phyloP scores from a whole-genome alignment of 2,329 filamentous ascomycete species.

The Elsinoe arachidis region DNA sequence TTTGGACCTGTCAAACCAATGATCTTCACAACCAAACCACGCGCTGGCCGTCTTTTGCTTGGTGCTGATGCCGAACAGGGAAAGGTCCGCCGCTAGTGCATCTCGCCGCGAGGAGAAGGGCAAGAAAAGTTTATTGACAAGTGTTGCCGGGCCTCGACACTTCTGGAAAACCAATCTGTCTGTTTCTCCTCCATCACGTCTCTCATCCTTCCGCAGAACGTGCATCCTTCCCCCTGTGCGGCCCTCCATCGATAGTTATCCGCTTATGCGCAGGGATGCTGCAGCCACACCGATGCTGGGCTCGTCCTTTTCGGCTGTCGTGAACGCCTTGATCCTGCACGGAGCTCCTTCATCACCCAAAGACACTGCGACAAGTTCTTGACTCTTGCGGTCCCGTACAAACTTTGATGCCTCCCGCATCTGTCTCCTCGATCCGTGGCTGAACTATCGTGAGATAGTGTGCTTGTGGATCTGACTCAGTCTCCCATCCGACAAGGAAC shows the following conservation, averaged over 20 bases:
- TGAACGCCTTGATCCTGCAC: neutral
- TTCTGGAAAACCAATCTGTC: conserved; percentile 1
- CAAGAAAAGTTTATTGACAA: neutral
- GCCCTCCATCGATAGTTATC: neutral
- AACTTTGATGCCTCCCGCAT: conserved; percentile 7
- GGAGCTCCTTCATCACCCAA: neutral
- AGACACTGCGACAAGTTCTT: neutral
- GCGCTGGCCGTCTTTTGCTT: neutral
- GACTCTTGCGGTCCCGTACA: neutral
- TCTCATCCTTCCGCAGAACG: neutral
- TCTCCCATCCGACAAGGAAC: neutral
- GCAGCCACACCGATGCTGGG: conserved; percentile 1
- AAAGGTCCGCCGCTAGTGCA: conserved; percentile 9
- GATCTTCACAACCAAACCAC: neutral
- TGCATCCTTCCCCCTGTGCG: neutral
- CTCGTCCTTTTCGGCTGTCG: neutral
- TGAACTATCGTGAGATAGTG: conserved; percentile 10
- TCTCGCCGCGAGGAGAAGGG: neutral
- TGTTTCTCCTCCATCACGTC: conserved; percentile 4
- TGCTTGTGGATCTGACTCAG: conserved; percentile 9
- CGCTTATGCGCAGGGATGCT: conserved; percentile 1
- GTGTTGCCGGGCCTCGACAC: neutral
- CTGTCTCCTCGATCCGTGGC: conserved; percentile 9
- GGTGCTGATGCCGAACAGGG: conserved; percentile 2
- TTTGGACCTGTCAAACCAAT: neutral